Evolutionary conservation across 768 basidiomycete species (phyloP), one percentile per base, ranked within the genome.

Genomic region (Boletellus ananiceps): DNA sequence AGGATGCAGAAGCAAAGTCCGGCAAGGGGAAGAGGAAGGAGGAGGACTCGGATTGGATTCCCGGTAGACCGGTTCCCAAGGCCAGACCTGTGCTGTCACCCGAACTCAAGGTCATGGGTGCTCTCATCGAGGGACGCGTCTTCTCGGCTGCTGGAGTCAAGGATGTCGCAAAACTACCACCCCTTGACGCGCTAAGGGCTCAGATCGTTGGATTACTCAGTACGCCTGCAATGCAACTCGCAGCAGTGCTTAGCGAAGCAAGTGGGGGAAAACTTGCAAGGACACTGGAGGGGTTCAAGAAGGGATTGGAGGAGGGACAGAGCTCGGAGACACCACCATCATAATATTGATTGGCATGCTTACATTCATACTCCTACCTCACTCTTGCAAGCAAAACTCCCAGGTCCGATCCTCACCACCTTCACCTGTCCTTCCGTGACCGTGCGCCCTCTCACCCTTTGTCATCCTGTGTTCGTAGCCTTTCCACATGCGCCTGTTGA

Each of bases 381-480:
- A 61, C 16, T 64, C 65, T 48, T 56, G 58, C 48, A 78, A 53
- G 67, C 76, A 91, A 68, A 94, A 93, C 66, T 93, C 88, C 91
- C 92, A 94, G 54, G 88, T 93, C 51, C 89, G 74, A 56, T 92
- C 87, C 57, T 84, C 88, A 40, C 82, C 88, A 8, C 80, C 85
- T 61, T 81, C 82, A 33, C 81, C 87, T 12, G 81, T 88, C 70
- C 66, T 84, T 23, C 78, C 81, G 35, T 71, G 78, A 25, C 80
- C 84, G 62, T 78, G 78, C 0, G 66, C 88, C 64, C 80, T 75
- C 71, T 80, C 90, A 5, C 94, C 94, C 61, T 93, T 87, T 3
- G 95, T 96, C 83, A 95, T 87, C n/a, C 90, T 74, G 65, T 98
- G 95, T 57, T 85, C 85, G 59, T 97, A 98, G 1, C 90, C 92